Evolutionary conservation across 192 early-diverging fungal genomes (phyloP).

Genomic region (Linnemannia elongata): DNA sequence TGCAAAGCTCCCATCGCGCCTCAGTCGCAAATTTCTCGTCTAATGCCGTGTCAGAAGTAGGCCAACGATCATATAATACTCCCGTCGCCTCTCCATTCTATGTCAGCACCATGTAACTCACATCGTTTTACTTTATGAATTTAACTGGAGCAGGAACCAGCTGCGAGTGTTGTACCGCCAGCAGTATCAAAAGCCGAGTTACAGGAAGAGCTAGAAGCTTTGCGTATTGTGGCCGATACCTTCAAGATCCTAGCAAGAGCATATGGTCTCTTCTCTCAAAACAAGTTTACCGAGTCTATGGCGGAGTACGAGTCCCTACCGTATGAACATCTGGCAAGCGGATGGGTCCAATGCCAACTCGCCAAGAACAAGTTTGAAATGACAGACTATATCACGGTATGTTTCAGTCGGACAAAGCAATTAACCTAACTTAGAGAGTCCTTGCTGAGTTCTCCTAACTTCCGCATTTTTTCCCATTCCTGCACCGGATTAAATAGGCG

Average conservation of each 20-base stretch:
- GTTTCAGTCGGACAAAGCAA: not conserved
- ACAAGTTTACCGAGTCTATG: constrained; percentile 44
- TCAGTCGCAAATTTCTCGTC: not conserved
- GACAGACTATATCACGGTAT: constrained; percentile 58
- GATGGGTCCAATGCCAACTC: constrained; percentile 58
- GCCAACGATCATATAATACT: not conserved
- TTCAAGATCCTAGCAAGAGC: constrained; percentile 32
- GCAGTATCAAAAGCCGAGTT: constrained; percentile 20
- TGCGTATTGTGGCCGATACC: constrained; percentile 21
- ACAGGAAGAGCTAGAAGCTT: constrained; percentile 14
- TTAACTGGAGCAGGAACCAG: not conserved
- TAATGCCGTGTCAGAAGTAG: not conserved
- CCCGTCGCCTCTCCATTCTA: not conserved
- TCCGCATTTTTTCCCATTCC: not conserved
- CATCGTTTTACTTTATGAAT: not conserved
- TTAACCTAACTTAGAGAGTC: not conserved
- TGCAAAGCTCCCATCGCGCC: not conserved
- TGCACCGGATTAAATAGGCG: constrained; percentile 54
- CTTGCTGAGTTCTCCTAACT: not conserved
- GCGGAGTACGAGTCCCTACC: constrained; percentile 37
- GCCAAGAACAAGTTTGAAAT: constrained; percentile 58
- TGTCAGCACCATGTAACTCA: not conserved
- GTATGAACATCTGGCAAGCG: constrained; percentile 38
- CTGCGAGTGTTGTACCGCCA: not conserved
- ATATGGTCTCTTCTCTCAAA: constrained; percentile 39